phyloP scores from a whole-genome alignment of 306 rosid species.

The Morella rubra region DNA sequence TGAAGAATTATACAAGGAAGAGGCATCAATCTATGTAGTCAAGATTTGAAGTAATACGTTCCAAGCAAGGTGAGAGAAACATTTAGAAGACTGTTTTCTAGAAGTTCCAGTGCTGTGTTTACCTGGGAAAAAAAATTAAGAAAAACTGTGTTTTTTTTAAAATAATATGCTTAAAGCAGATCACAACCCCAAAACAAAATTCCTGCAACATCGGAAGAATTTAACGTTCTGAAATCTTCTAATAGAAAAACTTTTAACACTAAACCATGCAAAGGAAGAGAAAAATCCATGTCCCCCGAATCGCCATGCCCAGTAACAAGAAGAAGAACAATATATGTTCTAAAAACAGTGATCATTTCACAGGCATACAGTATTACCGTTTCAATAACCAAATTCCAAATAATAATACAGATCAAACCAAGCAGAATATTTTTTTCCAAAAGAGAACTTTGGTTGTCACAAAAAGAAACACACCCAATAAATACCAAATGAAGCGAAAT shows the following conservation, averaged over 20 bases:
- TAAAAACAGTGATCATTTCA: background rate
- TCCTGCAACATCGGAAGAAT: background rate
- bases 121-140: background rate
- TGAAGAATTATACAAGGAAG: background rate
- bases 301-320: too few relatives aligned
- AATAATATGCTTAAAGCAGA: background rate
- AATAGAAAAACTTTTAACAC: background rate
- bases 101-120: background rate
- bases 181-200: background rate
- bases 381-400: too few relatives aligned
- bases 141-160: background rate
- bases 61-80: background rate
- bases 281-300: too few relatives aligned
- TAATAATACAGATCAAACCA: too few relatives aligned
- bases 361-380: too few relatives aligned
- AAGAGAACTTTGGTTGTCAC: slow-evolving; percentile 48
- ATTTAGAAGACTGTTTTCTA: background rate
- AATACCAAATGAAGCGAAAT: too few relatives aligned
- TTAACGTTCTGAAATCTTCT: background rate
- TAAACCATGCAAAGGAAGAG: background rate
- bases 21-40: too few relatives aligned
- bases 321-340: too few relatives aligned
- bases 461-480: slow-evolving; percentile 35
- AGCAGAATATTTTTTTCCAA: too few relatives aligned
- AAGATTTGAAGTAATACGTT: background rate